Base-by-base conservation (phyloP, 192 early-diverging fungal genomes). In the Umbelopsis vinacea region DNA sequence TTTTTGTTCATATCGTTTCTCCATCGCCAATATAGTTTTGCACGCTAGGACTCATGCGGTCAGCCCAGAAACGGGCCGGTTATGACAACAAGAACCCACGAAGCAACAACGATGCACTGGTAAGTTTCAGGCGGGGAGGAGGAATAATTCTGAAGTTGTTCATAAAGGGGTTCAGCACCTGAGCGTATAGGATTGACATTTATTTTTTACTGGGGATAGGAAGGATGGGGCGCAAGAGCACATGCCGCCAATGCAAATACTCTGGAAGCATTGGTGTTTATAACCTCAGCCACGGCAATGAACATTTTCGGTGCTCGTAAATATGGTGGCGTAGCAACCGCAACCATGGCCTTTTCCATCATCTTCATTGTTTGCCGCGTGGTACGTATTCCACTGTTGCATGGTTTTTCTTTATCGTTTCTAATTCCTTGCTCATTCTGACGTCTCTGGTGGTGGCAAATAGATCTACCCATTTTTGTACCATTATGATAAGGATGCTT, bases 281-380 rank as follows among this genome's bases (percentile, higher is more conserved):
- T 63, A 14, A 63, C 57, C 6, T 22, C 57, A 17, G 57, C 57
- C 11, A 38, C 33, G 1, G 14, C 12, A 4, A 63, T 63, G 57
- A 63, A 63, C 57, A 63, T 63, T 5, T 63, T 63, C 19, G 57
- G 57, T 37, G 57, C 57, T 63, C 57, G 57, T 14, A 63, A 63
- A 19, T 26, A 63, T 17, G 57, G 33, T 5, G 26, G 29, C 6
- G 57, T 63, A 14, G 57, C 29, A 6, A 35, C 33, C 11, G 57
- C 57, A n/a, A 63, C 57, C 26, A 63, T 63, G 57, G 57, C 57
- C 3, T 37, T 63, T 37, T 63, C 57, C 14, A 63, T 63, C 15
- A 63, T 63, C 5, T 63, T 63, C n/a, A n/a, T 63, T 6, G 19
- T 63, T 29, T 14, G 10, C 15, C 57, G 57, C 15, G 57, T 33